Evolutionary conservation across 2,329 filamentous ascomycete species (phyloP), one percentile per base, ranked within the genome.

Genomic region (Diaporthe ampelina): DNA sequence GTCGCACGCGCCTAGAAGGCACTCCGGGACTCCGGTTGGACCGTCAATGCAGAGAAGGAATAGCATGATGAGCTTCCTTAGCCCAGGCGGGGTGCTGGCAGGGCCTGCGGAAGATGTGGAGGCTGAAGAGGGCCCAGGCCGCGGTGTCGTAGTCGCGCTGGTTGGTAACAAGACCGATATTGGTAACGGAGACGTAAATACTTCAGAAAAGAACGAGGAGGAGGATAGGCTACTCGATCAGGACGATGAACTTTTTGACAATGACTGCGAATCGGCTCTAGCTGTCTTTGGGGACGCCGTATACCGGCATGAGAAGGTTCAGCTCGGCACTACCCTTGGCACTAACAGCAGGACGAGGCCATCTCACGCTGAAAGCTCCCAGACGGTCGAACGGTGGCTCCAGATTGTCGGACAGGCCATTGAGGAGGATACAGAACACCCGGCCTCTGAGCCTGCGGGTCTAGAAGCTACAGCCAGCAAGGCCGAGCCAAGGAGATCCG

Each of bases 111-210:
- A 54, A n/a, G 48, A 40, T 21, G 63, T 52, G 13, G 54, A 21
- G 35, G 52, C 29, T 19, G 54, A 70, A 75, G 3, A 77, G 72
- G 57, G 73, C 76, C 9, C 63, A 32, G n/a, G 29, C 13, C n/a
- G 11, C 2, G 29, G 45, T 6, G 32, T 68, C 19, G 91, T 94
- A 59, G 93, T 94, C 76, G 91, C 91, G 37, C 86, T 94, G 65
- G 91, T 93, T 26, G 92, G 92, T 74, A 94, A 94, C 84, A 92
- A 93, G 84, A 85, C 89, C 74, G 92, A 93, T 83, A 83, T 93
- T 77, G 63, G 32, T 4, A 77, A 78, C 26, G 58, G 48, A 10
- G 76, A 72, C 2, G 50, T 57, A 4, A 73, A 45, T 24, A 35
- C 29, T 19, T 11, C 26, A 35, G 40, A 50, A 19, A 24, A n/a